A percentile compares a stretch with the other conserved stretches of the same genome.
phyloP scores from a whole-genome alignment of 2,329 filamentous ascomycete genomes.

The Xylaria sp. region DNA sequence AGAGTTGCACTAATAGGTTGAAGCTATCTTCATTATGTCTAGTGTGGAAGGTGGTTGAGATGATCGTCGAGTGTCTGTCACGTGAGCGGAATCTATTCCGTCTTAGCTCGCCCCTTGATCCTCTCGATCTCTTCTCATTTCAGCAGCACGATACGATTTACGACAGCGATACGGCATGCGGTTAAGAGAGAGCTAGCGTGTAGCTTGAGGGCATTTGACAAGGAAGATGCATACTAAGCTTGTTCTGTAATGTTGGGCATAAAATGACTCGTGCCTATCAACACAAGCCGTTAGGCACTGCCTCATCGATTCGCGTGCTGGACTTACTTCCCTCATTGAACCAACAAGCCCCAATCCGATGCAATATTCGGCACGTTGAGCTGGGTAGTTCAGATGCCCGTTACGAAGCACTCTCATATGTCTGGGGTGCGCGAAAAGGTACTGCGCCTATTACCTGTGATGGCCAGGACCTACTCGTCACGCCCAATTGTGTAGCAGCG shows the following conservation, averaged over 20 bases:
- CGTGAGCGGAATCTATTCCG: conserved; percentile 22
- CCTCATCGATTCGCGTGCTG: neutral
- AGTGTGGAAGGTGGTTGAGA: conserved; percentile 17
- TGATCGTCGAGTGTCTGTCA: conserved; percentile 2
- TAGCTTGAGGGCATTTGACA: neutral
- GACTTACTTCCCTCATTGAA: neutral
- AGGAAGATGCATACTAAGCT: neutral
- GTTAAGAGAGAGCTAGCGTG: too few species aligned
- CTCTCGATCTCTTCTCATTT: neutral
- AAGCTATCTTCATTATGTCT: neutral
- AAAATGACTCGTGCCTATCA: neutral
- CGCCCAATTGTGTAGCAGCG: conserved; percentile 11
- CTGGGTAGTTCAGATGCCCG: neutral
- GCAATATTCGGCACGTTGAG: neutral
- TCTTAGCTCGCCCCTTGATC: neutral
- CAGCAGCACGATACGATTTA: too few species aligned
- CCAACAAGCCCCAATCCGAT: neutral
- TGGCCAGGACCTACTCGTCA: conserved; percentile 14
- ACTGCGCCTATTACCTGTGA: conserved; percentile 14
- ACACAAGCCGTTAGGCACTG: neutral
- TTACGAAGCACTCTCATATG: conserved; percentile 30
- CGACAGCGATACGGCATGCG: too few species aligned
- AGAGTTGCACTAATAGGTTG: neutral
- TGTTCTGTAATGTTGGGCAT: neutral
- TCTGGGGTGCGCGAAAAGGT: conserved; percentile 14